Base-by-base conservation (phyloP, 192 early-diverging fungal genomes). In the Rhizophagus prolifer region DNA sequence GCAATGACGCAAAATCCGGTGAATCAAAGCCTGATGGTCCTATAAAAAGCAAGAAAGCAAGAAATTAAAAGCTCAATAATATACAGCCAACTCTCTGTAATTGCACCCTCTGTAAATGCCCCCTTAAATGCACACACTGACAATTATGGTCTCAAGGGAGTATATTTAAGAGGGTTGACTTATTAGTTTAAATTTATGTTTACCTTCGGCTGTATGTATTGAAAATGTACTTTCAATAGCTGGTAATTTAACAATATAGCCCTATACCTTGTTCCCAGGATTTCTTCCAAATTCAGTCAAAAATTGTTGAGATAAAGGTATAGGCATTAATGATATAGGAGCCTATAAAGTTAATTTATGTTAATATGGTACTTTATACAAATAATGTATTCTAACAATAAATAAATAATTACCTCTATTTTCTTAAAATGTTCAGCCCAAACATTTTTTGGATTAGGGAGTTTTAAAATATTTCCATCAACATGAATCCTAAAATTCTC, bases 221-320 rank as follows among this genome's bases (percentile, higher is more conserved):
- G 88, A 85, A 64, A 85, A 89, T 1, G 84, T 82, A 54, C 85
- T 86, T 82, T 89, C 88, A 59, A 89, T 89, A 1, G 86, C 79
- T 25, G 88, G 84, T 72, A 89, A 73, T 60, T 79, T 82, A n/a
- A 87, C 83, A 21, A 89, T 80, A 65, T 79, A 78, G 16, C 84
- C 83, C 84, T 85, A 58, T 41, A 44, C n/a, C n/a, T n/a, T n/a
- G n/a, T n/a, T 81, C 9, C 84, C 84, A 63, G 84, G 84, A 14
- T 60, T 26, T 59, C 75, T 72, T 25, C 84, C 84, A 68, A 64
- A 47, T 66, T 82, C 72, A 74, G 81, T 85, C 78, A 82, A 83
- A 5, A 85, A 78, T 73, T 78, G 70, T 31, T 82, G 80, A 28
- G 84, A 78, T 46, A 81, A 81, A 6, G 80, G 82, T n/a, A 85